phyloP scores from a whole-genome alignment of 495 filamentous ascomycete species.

The Durotheca rogersii region DNA sequence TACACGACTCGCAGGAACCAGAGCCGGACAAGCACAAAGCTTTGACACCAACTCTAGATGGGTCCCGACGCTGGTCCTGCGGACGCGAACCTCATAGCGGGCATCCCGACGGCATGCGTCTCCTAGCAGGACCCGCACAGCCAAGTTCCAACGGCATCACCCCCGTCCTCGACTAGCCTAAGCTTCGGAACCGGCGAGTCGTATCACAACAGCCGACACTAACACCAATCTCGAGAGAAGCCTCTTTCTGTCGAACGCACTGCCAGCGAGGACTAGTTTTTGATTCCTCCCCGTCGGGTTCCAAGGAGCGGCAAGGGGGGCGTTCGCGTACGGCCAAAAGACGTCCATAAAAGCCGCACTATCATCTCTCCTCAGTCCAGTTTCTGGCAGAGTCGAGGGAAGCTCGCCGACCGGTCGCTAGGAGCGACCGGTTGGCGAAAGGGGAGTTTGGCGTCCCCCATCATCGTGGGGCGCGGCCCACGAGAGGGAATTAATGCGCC shows the following conservation, averaged over 20 bases:
- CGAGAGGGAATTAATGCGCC: conserved; percentile 75
- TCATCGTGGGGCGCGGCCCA: conserved; percentile 45
- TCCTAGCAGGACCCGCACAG: too few relatives aligned
- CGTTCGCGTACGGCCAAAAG: conserved; percentile 70
- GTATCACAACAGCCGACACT: conserved; percentile 37
- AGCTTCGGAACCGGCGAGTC: conserved; percentile 41
- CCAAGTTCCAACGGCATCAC: conserved; percentile 20
- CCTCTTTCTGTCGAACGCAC: conserved; percentile 71
- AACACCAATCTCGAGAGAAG: conserved; percentile 38
- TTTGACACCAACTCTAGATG: conserved; percentile 97
- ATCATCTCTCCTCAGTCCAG: conserved; percentile 48
- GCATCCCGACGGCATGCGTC: too few relatives aligned
- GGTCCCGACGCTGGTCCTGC: conserved; percentile 60
- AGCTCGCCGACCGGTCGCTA: conserved; percentile 31
- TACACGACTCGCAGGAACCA: conserved; percentile 25
- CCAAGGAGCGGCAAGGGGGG: conserved; percentile 51
- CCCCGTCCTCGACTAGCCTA: conserved; percentile 43
- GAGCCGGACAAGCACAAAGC: conserved; percentile 80
- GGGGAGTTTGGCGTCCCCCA: conserved; percentile 63
- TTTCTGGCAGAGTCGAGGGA: conserved; percentile 39
- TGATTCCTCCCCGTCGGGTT: conserved; percentile 69
- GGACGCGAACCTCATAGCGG: conserved; percentile 11
- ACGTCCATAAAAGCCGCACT: conserved; percentile 82
- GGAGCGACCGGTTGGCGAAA: conserved; percentile 32
- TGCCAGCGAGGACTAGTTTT: conserved; percentile 82